Conservation (phyloP, 768 basidiomycete species). For the Phylloporus sp. region DNA sequence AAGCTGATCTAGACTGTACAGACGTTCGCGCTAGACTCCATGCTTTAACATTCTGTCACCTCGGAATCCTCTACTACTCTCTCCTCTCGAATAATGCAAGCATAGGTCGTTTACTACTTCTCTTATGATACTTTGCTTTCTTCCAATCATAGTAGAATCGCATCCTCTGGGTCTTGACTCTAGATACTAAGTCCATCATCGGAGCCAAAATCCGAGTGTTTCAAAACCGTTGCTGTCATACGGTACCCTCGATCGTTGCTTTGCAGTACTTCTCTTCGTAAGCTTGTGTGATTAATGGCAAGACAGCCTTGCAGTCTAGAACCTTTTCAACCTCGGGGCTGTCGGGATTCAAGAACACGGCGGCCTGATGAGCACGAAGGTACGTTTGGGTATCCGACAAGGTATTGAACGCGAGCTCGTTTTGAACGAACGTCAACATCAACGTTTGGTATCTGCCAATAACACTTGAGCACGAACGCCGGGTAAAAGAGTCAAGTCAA, state of each 20-base stretch:
- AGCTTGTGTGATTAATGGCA: constrained; percentile 51
- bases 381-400: constrained; percentile 62
- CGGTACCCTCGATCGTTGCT: constrained; percentile 89
- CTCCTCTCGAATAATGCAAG: too few relatives aligned
- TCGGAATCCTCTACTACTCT: too few relatives aligned
- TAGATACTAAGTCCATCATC: constrained; percentile 5
- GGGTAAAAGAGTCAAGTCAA: not conserved
- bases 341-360: constrained; percentile 61
- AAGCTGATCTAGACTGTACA: too few relatives aligned
- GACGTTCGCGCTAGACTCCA: too few relatives aligned
- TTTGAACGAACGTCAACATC: constrained; percentile 69
- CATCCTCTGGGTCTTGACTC: constrained; percentile 14
- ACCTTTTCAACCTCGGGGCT: constrained; percentile 58
- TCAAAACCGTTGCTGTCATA: constrained; percentile 41
- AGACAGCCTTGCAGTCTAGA: constrained; percentile 69
- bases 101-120: too few relatives aligned
- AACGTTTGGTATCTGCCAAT: constrained; percentile 73
- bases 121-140: too few relatives aligned
- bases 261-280: constrained; percentile 82
- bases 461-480: not conserved
- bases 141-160: too few relatives aligned
- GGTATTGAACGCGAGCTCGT: constrained; percentile 82
- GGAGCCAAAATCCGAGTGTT: constrained; percentile 5
- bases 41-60: too few relatives aligned
- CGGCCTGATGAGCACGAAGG: constrained; percentile 64